Percentiles rank a stretch among this genome's conserved stretches.
Evolutionary conservation across 164 flowering plant genomes (phyloP).

Genomic region (Liquidambar formosana): DNA sequence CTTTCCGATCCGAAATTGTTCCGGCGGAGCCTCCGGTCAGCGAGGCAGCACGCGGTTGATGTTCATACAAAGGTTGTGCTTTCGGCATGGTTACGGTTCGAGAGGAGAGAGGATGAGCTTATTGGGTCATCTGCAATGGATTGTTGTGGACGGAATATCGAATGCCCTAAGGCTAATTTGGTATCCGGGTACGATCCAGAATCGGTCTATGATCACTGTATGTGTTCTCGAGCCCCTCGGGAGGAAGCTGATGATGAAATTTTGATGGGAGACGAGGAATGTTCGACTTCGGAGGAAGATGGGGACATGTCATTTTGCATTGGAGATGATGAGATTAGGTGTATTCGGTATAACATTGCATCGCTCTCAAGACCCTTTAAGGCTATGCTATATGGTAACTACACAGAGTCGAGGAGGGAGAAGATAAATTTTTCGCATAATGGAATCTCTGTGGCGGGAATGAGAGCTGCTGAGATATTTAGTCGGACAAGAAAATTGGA

Average conservation of each 20-base stretch:
- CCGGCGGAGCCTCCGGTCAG: constrained; percentile 59
- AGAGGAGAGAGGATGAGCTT: constrained; percentile 92
- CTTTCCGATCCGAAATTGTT: constrained; percentile 71
- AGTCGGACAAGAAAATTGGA: constrained; percentile 61
- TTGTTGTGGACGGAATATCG: constrained; percentile 56
- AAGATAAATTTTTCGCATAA: constrained; percentile 66
- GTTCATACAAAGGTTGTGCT: constrained; percentile 77
- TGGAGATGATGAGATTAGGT: constrained; percentile 68
- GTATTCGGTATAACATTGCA: constrained; percentile 58
- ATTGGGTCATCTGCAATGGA: constrained; percentile 52
- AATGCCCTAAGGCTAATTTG: constrained; percentile 59
- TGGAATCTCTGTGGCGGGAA: constrained; percentile 63
- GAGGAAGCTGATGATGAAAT: constrained; percentile 19
- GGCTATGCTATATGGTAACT: constrained; percentile 71
- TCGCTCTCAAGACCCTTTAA: constrained; percentile 69
- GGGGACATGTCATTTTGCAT: constrained; percentile 58
- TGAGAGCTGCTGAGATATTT: constrained; percentile 74
- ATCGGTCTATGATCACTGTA: constrained; percentile 47
- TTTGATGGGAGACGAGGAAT: constrained; percentile 32
- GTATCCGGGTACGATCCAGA: constrained; percentile 68
- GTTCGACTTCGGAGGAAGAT: constrained; percentile 53
- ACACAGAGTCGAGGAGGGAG: constrained; percentile 64
- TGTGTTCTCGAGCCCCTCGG: constrained; percentile 23
- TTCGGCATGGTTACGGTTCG: constrained; percentile 80
- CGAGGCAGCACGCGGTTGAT: constrained; percentile 77